A percentile compares a stretch with the other conserved stretches of the same genome.
These are phyloP conservation scores for Teunomyces cretensis DNA, from an alignment of 805 yeast genomes.

Conservation along the genomic window DNA sequence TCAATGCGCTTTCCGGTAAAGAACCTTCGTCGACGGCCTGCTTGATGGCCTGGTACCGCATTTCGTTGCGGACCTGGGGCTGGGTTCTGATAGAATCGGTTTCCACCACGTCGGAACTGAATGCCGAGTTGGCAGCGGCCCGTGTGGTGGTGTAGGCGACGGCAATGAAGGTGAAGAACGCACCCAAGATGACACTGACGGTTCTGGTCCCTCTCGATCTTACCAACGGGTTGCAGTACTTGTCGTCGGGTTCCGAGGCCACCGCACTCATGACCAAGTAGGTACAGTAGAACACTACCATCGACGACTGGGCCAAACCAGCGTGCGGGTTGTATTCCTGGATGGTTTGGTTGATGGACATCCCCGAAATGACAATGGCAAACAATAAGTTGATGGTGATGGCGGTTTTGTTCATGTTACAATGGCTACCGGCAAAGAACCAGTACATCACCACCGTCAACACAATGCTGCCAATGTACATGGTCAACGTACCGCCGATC, in stretches of 20 bases:
- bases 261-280: conserved; percentile 90
- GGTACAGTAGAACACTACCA: conserved; percentile 93
- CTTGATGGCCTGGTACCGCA: conserved; percentile 83
- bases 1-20: conserved; percentile 86
- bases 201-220: conserved; percentile 90
- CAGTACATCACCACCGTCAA: conserved; percentile 80
- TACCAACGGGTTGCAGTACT: conserved; percentile 84
- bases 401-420: conserved; percentile 87
- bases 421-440: conserved; percentile 77
- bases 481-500: conserved; percentile 80
- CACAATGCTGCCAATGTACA: conserved; percentile 74
- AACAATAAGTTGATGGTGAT: conserved; percentile 73
- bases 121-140: conserved; percentile 73
- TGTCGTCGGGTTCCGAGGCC: conserved; percentile 95
- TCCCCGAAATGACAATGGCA: conserved; percentile 58
- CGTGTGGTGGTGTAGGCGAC: conserved; percentile 96
- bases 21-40: conserved; percentile 98
- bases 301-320: conserved; percentile 93
- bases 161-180: conserved; percentile 89
- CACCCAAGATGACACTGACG: conserved; percentile 83
- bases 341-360: conserved; percentile 77
- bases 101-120: conserved; percentile 38
- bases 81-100: conserved; percentile 26
- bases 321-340: conserved; percentile 94
- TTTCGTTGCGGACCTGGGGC: conserved; percentile 56